phyloP scores from a whole-genome alignment of 441 rosid genomes.

The Populus hybrid region DNA sequence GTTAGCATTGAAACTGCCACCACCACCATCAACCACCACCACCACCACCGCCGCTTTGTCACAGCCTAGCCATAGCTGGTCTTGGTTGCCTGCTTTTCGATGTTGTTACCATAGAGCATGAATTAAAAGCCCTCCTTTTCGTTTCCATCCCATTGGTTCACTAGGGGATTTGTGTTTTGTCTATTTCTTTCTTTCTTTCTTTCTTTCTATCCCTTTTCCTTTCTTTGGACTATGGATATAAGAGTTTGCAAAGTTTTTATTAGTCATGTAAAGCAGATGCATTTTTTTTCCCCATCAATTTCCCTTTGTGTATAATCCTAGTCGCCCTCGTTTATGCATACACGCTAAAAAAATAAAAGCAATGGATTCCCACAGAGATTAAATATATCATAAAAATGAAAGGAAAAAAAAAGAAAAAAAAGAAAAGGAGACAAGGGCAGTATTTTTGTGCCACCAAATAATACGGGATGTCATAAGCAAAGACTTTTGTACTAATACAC shows the following conservation, averaged over 20 bases:
- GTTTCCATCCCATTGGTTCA: not conserved
- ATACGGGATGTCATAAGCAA: too few relatives aligned
- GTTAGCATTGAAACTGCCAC: conserved; percentile 1
- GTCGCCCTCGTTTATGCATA: not conserved
- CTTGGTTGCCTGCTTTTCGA: not conserved
- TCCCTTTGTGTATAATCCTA: not conserved
- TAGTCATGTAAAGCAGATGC: not conserved
- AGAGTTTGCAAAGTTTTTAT: not conserved
- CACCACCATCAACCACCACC: not conserved
- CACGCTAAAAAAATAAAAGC: not conserved
- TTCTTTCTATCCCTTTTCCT: not conserved
- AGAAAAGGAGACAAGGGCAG: not conserved
- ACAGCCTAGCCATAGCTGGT: conserved; percentile 9
- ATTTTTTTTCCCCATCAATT: not conserved
- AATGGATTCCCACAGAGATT: not conserved
- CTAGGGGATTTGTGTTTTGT: not conserved
- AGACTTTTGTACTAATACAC: not conserved
- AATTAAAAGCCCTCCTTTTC: not conserved
- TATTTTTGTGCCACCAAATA: too few relatives aligned
- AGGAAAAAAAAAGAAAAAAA: not conserved
- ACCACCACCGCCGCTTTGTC: conserved; percentile 11
- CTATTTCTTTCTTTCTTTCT: too few relatives aligned
- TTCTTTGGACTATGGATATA: not conserved
- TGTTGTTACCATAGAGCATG: not conserved
- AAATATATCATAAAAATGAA: not conserved